Evolutionary conservation across 495 filamentous ascomycete genomes (phyloP).

Genomic region (Trichoderma orchidacearum): DNA sequence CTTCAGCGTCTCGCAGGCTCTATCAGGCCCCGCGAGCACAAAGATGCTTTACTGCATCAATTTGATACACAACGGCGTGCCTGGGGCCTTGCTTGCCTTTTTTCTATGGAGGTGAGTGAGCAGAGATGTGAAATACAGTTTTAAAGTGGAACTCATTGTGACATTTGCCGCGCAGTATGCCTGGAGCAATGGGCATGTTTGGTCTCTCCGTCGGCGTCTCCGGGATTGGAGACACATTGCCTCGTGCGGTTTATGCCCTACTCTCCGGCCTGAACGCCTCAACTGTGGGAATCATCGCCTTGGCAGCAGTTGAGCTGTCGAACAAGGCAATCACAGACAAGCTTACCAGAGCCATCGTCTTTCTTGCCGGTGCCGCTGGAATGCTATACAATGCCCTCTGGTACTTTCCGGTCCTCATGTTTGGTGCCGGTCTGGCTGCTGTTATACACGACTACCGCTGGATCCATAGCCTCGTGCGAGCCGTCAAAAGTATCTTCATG

Average conservation of each 20-base stretch:
- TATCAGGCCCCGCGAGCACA: slow-evolving; percentile 63
- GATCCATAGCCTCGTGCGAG: slow-evolving; percentile 18
- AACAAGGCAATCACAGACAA: slow-evolving; percentile 64
- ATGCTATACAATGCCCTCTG: slow-evolving; percentile 66
- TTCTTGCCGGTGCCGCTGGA: slow-evolving; percentile 54
- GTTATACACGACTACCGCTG: slow-evolving; percentile 48
- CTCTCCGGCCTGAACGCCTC: slow-evolving; percentile 68
- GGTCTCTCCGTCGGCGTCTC: slow-evolving; percentile 54
- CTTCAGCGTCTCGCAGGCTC: slow-evolving; percentile 64
- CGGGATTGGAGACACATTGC: slow-evolving; percentile 45
- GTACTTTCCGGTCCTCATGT: slow-evolving; percentile 70
- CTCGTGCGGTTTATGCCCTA: slow-evolving; percentile 54
- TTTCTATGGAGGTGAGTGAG: slow-evolving; percentile 49
- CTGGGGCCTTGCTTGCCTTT: slow-evolving; percentile 49
- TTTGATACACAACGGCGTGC: slow-evolving; percentile 48
- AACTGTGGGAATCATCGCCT: slow-evolving; percentile 65
- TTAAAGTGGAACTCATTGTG: no score
- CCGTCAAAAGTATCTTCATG: neutral
- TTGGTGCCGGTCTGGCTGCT: slow-evolving; percentile 39
- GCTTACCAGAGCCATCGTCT: slow-evolving; percentile 53
- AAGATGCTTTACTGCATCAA: slow-evolving; percentile 72
- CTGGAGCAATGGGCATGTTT: slow-evolving; percentile 69
- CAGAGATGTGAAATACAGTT: neutral
- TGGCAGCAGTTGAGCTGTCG: slow-evolving; percentile 63
- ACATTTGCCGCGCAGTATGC: slow-evolving; percentile 33